Base-by-base conservation (phyloP, 2,329 filamentous ascomycete species). In the Cladosporium sp. region DNA sequence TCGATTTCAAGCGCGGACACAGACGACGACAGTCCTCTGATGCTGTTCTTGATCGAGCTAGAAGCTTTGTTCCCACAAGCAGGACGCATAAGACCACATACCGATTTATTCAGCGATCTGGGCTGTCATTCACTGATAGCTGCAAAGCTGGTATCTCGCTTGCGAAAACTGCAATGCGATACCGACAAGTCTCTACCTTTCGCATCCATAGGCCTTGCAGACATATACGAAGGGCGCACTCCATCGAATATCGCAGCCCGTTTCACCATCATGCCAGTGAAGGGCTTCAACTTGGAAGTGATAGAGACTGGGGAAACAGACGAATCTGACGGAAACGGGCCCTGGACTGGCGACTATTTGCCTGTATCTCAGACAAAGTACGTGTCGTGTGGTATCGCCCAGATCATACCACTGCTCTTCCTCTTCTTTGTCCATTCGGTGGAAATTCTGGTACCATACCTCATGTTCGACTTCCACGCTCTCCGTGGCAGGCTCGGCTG, bases 61-160 rank as follows among this genome's bases (percentile, higher is more conserved):
- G 26, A 49, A n/a, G 33, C 50, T 83, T 82, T 66, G 81, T 85
- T 56, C 84, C 84, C n/a, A 77, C 67, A 70, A 62, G 67, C 67
- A 71, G 67, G 64, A 18, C 76, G 26, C 76, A 80, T 33, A 73
- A 79, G 75, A 70, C 82, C 83, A 0, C 80, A 85, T 18, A 62
- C 69, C 7, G 82, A 84, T 50, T 81, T 83, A 61, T 94, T 93
- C 80, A 92, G 93, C 72, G 90, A 93, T 65, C 79, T 89, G 50
- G 91, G 91, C 67, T 91, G 91, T 12, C 90, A 93, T 78, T 90
- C 86, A 77, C 86, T 94, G 68, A 81, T 92, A 26, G 91, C 90
- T n/a, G 70, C 70, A 23, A 68, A 70, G 29, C 64, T 72, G 5
- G 71, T 72, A 1, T 72, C 71, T 4, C 67, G 65, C 5, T 55